Evolutionary conservation across 2,329 filamentous ascomycete species (phyloP), one percentile per base, ranked within the genome.

Genomic region (Sclerotinia borealis): DNA sequence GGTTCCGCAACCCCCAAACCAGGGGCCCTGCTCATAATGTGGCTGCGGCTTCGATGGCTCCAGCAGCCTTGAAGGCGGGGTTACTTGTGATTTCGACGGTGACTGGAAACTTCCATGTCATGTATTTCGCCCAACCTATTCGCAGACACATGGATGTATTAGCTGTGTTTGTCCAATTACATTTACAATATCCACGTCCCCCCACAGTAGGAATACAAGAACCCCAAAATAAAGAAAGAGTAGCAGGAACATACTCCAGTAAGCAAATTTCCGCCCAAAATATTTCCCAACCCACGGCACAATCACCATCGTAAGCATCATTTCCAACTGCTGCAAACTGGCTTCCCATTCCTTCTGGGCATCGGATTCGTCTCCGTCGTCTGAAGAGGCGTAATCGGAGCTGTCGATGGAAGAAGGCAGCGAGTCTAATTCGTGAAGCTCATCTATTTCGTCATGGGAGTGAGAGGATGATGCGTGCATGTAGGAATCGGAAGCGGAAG

Each of bases 301-400:
- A 70, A 98, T 77, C 55, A 98, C 90, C 92, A 99, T 96, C 25
- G 91, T 96, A 74, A 98, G 78, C 69, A 99, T 81, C 68, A 98
- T 81, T 79, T 99, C 92, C 65, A 99, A 79, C 78, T 99, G 95
- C 77, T 97, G 91, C 67, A 99, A 79, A 72, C 91, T 96, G 72
- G 93, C 91, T 72, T 93, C 89, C 95, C 95, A 99, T 78, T 99
- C 93, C 66, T 85, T 85, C 77, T 99, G 93, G 11, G 95, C 95
- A 74, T 98, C 93, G 45, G 90, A 92, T 65, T 89, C 81, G 27
- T 49, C 55, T n/a, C 29, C 55, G 7, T 59, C 55, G 52, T 88
- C 85, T 17, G 52, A 55, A 50, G 79, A 80, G 70, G 79, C 79
- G 52, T 77, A 71, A 29, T 86, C 85, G 55, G 78, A 78, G 41